Base-by-base conservation (phyloP, 441 rosid genomes). In the Rhodomyrtus psidioides region DNA sequence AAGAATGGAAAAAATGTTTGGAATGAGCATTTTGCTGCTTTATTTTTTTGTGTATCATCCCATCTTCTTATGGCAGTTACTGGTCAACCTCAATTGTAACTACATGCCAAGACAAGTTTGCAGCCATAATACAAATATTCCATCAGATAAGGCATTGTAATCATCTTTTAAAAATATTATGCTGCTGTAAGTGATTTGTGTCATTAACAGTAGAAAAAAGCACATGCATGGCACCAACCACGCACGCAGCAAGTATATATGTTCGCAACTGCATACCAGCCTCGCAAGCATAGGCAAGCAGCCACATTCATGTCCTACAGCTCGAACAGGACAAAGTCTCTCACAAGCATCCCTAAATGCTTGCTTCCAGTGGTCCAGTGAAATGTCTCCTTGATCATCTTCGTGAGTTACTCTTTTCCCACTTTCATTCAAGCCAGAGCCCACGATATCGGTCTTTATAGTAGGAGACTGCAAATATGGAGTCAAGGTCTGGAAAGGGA, bases 241-340 rank as follows among this genome's bases (percentile, higher is more conserved):
- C n/a, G n/a, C 79, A 70, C 34, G 79, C 46, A 34, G 79, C 75
- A 62, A 62, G 75, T 30, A 65, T 39, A 34, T 65, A 65, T 34
- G n/a, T 34, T 65, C 49, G 39, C n/a, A 70, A 70, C 49, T 34
- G 34, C 79, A 34, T 70, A 70, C 79, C 79, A 19, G 46, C 49
- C 79, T 39, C 2, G 79, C 79, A 70, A 70, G 79, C 79, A 70
- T 70, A 21, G 93, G 89, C 87, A 95, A 91, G 93, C 99, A 98
- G 83, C 98, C 99, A 89, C 99, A 98, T 84, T 94, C 95, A 83
- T 96, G 99, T 15, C 98, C 98, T 28, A 91, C 95, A 83, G 96
- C 99, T 91, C 98, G 94, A 87, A 96, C 92, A 75, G 99, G 99
- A 91, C 99, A 98, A 85, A 98, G 93, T 88, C 99, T 95, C 92